Evolutionary conservation across 108 stramenopile species (phyloP).

Genomic region (Cyclostephanos invisitatus): DNA sequence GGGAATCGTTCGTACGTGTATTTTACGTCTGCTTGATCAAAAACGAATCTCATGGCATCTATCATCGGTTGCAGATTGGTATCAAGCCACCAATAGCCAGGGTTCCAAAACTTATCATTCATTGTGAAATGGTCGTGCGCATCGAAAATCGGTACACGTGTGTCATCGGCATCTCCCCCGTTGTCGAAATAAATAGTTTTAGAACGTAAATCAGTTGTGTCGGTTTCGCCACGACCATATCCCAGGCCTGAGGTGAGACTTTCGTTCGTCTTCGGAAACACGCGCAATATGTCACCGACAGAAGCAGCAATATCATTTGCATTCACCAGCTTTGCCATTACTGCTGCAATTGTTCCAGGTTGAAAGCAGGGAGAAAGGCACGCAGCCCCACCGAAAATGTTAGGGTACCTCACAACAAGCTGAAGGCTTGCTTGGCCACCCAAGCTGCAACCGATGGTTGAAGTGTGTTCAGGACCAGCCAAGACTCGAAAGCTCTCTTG

Average conservation of each 20-base stretch:
- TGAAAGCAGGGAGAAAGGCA: constrained; percentile 71
- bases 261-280: background rate
- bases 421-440: constrained; percentile 77
- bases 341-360: constrained; percentile 53
- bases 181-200: constrained; percentile 72
- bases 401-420: constrained; percentile 60
- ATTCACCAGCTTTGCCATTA: constrained; percentile 25
- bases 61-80: constrained; percentile 61
- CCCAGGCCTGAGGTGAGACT: background rate
- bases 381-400: constrained; percentile 65
- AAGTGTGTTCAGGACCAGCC: constrained; percentile 37
- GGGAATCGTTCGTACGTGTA: constrained; percentile 55
- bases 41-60: constrained; percentile 50
- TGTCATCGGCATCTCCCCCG: constrained; percentile 66
- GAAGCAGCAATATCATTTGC: constrained; percentile 8
- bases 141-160: constrained; percentile 59
- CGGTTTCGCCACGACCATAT: background rate
- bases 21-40: constrained; percentile 42
- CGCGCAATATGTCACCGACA: background rate
- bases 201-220: constrained; percentile 20
- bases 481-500: constrained; percentile 55
- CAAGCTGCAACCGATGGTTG: constrained; percentile 59
- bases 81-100: constrained; percentile 76
- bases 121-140: constrained; percentile 65
- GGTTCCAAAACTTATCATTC: constrained; percentile 70